phyloP scores from a whole-genome alignment of 225 moss, liverwort and hornwort genomes.

The Sphagnum contortum region DNA sequence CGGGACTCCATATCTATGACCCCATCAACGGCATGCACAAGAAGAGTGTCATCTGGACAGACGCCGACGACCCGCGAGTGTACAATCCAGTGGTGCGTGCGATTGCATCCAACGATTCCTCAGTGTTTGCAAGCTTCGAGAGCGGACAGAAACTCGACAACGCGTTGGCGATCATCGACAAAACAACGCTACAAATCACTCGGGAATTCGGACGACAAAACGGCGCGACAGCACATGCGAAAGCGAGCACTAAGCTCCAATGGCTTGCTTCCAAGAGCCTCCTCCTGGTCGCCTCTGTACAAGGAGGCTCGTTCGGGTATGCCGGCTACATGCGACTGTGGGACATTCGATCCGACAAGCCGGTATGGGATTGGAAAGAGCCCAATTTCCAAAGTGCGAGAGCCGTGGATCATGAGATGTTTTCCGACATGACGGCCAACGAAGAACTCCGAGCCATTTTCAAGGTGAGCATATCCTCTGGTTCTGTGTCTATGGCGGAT shows the following conservation, averaged over 20 bases:
- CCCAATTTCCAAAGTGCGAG: slow-evolving; percentile 62
- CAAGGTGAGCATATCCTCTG: slow-evolving; percentile 68
- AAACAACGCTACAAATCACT: slow-evolving; percentile 35
- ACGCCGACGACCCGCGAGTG: slow-evolving; percentile 60
- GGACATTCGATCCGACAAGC: slow-evolving; percentile 51
- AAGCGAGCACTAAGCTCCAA: slow-evolving; percentile 68
- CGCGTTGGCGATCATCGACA: slow-evolving; percentile 49
- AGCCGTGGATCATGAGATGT: slow-evolving; percentile 54
- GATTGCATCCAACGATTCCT: slow-evolving; percentile 33
- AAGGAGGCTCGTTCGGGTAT: slow-evolving; percentile 81
- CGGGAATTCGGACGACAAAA: slow-evolving; percentile 66
- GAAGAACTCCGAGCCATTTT: slow-evolving; percentile 63
- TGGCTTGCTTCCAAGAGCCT: slow-evolving; percentile 55
- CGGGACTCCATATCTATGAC: slow-evolving; percentile 72
- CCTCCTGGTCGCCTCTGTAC: slow-evolving; percentile 61
- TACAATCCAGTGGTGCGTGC: slow-evolving; percentile 68
- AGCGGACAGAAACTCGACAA: slow-evolving; percentile 89
- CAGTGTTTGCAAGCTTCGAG: slow-evolving; percentile 72
- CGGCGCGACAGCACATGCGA: slow-evolving; percentile 62
- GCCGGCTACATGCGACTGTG: slow-evolving; percentile 81
- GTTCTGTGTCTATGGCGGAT: slow-evolving; percentile 69
- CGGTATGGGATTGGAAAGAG: slow-evolving; percentile 87
- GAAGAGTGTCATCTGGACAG: slow-evolving; percentile 64
- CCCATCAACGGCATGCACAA: slow-evolving; percentile 33
- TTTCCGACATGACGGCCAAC: slow-evolving; percentile 65